Percentiles rank a stretch among this genome's conserved stretches.
phyloP scores from a whole-genome alignment of 2,329 filamentous ascomycete genomes.

The Xylariaceae sp. region DNA sequence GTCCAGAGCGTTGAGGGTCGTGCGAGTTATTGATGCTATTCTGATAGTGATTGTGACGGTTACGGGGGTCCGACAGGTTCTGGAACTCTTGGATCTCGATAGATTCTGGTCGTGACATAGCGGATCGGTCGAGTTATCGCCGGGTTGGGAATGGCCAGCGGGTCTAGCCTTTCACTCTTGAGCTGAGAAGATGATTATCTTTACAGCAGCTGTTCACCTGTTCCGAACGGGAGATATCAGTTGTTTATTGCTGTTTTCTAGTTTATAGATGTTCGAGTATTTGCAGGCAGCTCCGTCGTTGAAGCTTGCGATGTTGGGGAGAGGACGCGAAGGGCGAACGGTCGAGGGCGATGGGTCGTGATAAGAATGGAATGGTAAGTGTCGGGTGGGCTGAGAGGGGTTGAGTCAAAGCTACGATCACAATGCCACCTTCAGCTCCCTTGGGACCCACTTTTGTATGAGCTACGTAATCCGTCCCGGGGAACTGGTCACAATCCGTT shows the following conservation, averaged over 20 bases:
- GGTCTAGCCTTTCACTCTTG: background rate
- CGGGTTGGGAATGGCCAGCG: background rate
- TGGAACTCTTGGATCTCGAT: slow-evolving; percentile 31
- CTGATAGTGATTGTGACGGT: background rate
- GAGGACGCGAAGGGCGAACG: no score
- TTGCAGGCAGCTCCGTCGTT: background rate
- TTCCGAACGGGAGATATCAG: background rate
- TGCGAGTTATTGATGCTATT: slow-evolving; percentile 7
- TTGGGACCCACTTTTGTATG: no score
- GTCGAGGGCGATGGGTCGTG: no score
- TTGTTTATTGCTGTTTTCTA: background rate
- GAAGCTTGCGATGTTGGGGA: background rate
- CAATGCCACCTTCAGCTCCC: no score
- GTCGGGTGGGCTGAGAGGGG: no score
- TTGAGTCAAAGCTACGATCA: no score
- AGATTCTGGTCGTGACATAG: slow-evolving; percentile 34
- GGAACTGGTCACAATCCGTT: no score
- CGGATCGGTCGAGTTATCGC: background rate
- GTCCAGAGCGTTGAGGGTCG: slow-evolving; percentile 8
- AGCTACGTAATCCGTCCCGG: no score
- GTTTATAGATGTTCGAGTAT: background rate
- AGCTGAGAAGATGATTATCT: background rate
- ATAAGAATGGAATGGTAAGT: no score
- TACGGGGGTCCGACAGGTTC: no score
- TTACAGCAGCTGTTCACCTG: background rate